phyloP scores from a whole-genome alignment of 2,329 filamentous ascomycete genomes.

The Alternaria hordeiaustralica region DNA sequence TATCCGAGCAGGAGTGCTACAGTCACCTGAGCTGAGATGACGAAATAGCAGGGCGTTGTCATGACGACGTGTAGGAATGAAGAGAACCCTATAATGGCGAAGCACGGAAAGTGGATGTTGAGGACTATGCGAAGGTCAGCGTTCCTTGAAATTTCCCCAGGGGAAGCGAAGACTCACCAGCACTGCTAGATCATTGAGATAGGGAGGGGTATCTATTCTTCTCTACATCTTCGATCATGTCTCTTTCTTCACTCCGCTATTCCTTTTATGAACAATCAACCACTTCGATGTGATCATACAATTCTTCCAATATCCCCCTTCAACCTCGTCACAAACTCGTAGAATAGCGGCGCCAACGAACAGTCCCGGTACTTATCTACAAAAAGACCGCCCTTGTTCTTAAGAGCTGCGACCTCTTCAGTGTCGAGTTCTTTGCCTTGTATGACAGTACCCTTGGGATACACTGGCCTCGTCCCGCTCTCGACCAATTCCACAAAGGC shows the following conservation, averaged over 20 bases:
- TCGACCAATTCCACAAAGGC: constrained; percentile 90
- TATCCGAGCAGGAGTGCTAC: background rate
- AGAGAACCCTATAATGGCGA: background rate
- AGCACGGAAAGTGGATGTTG: background rate
- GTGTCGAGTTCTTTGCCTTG: constrained; percentile 41
- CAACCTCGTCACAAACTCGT: constrained; percentile 65
- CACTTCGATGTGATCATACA: background rate
- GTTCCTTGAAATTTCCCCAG: background rate
- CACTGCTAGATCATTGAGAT: background rate
- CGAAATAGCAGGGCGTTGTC: background rate
- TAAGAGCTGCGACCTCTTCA: constrained; percentile 7
- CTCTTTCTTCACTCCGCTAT: background rate
- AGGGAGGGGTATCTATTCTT: background rate
- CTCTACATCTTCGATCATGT: background rate
- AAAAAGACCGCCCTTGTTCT: constrained; percentile 53
- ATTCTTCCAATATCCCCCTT: constrained; percentile 43
- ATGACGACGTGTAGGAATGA: background rate
- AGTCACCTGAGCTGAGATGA: background rate
- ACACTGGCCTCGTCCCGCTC: constrained; percentile 69
- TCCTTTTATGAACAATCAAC: too few species aligned
- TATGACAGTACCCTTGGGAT: constrained; percentile 69
- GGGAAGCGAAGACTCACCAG: background rate
- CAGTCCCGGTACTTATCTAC: constrained; percentile 77
- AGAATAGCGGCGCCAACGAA: constrained; percentile 73
- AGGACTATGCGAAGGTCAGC: background rate